Base-by-base conservation (phyloP, 129 eudicot genomes). In the Flaveria robusta region DNA sequence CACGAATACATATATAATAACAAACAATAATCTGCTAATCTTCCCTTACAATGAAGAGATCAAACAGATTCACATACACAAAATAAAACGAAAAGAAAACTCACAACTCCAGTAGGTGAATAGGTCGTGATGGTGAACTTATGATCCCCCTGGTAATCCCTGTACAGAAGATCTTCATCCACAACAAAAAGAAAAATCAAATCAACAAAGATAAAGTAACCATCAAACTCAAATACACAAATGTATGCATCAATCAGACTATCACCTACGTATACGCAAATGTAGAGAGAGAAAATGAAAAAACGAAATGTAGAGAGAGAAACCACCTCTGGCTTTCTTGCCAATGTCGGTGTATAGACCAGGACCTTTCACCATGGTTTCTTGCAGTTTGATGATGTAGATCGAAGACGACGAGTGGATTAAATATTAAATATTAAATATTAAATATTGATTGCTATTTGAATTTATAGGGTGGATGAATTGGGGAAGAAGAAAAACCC, bases 291-390 rank as follows among this genome's bases (percentile, higher is more conserved):
- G 66, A 59, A 7, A 46, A n/a, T n/a, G n/a, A n/a, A n/a, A n/a
- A n/a, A 34, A 49, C 5, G 41, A 60, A 37, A 41, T 41, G 45
- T 7, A 65, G 4, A 67, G 39, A 19, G 34, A 68, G 66, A 59
- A 7, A 46, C 60, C 20, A 92, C 97, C 97, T 90, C 95, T 60
- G n/a, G 98, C 83, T 70, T 72, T 83, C 66, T 88, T 88, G 88
- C 96, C 96, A 68, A 92, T 92, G 67, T 83, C 92, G 6, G 88
- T 45, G 88, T 92, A 92, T 31, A 90, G 96, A 71, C 98, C 98
- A 22, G 98, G 98, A 74, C 98, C 98, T 72, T 90, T 90, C 13
- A 62, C 95, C 98, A 92, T 93, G 79, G 43, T 58, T 50, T 50
- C 13, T 41, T 82, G 29, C 20, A 19, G 66, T 27, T 64, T 51